phyloP scores from a whole-genome alignment of 129 eudicot genomes.

The Lonicera japonica region DNA sequence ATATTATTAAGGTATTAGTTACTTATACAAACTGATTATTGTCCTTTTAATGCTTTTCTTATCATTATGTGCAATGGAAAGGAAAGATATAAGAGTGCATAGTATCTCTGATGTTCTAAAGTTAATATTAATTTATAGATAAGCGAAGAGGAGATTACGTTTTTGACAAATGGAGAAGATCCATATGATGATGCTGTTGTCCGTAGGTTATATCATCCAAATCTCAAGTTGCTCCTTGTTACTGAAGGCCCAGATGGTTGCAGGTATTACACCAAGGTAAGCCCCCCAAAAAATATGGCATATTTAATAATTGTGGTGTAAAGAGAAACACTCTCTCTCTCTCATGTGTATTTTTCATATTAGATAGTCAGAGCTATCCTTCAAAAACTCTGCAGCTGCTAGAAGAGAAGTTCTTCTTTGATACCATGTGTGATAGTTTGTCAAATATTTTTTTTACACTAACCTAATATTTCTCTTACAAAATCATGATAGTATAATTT shows the following conservation, averaged over 20 bases:
- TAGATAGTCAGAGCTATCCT: too few species aligned
- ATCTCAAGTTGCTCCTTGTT: constrained; percentile 85
- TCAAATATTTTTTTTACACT: too few species aligned
- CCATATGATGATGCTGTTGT: constrained; percentile 88
- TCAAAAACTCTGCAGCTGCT: background rate
- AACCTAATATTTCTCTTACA: background rate
- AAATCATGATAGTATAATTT: too few species aligned
- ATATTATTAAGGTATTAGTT: constrained; percentile 68
- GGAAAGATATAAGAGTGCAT: too few species aligned
- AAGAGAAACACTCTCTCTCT: background rate
- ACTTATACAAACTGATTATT: background rate
- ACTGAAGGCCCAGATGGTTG: constrained; percentile 98
- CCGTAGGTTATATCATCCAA: constrained; percentile 85
- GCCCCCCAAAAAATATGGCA: background rate
- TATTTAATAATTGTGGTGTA: background rate
- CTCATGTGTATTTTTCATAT: background rate
- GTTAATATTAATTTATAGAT: constrained; percentile 40
- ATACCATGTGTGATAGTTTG: background rate
- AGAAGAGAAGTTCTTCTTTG: too few species aligned
- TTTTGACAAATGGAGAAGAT: constrained; percentile 88
- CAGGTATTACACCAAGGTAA: constrained; percentile 93
- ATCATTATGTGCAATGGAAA: background rate
- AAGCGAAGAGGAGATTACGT: constrained; percentile 87
- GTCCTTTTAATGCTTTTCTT: background rate
- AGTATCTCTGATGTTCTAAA: constrained; percentile 1